Evolutionary conservation across 805 yeast species (phyloP).

Genomic region (Saturnispora besseyi): DNA sequence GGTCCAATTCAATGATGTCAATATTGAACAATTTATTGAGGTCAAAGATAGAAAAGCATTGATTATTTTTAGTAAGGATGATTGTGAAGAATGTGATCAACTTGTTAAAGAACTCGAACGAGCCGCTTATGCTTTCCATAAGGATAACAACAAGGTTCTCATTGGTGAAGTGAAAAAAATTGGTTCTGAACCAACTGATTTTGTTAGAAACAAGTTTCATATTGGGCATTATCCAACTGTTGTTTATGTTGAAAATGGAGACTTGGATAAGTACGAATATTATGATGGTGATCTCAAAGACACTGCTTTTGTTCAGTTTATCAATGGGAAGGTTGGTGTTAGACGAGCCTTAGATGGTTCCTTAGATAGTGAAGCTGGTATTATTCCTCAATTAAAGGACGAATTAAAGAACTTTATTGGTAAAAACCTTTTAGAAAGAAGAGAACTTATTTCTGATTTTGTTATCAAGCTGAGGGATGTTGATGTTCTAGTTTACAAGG

Average conservation of each 20-base stretch:
- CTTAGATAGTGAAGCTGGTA: slow-evolving; percentile 33
- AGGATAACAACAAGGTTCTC: slow-evolving; percentile 31
- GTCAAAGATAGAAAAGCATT: slow-evolving; percentile 35
- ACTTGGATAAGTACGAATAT: slow-evolving; percentile 27
- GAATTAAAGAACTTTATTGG: slow-evolving; percentile 25
- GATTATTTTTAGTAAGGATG: slow-evolving; percentile 39
- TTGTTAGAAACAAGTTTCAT: slow-evolving; percentile 33
- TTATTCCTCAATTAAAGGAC: slow-evolving; percentile 28
- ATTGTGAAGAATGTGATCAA: slow-evolving; percentile 46
- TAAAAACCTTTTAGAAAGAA: slow-evolving; percentile 23
- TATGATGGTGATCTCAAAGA: slow-evolving; percentile 38
- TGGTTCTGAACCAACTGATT: slow-evolving; percentile 34
- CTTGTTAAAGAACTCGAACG: slow-evolving; percentile 42
- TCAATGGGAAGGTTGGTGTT: slow-evolving; percentile 35
- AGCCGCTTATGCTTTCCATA: slow-evolving; percentile 40
- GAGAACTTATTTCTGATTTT: slow-evolving; percentile 23
- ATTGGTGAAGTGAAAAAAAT: slow-evolving; percentile 43
- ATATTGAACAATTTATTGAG: slow-evolving; percentile 22
- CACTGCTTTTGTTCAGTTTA: slow-evolving; percentile 41
- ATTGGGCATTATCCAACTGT: slow-evolving; percentile 46
- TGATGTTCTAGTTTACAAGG: slow-evolving; percentile 15
- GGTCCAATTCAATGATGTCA: slow-evolving; percentile 22
- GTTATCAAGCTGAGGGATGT: slow-evolving; percentile 31
- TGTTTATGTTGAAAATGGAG: slow-evolving; percentile 35
- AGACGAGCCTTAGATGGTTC: slow-evolving; percentile 35